Evolutionary conservation across 306 rosid genomes (phyloP).

Genomic region (Sicyos baderoa): DNA sequence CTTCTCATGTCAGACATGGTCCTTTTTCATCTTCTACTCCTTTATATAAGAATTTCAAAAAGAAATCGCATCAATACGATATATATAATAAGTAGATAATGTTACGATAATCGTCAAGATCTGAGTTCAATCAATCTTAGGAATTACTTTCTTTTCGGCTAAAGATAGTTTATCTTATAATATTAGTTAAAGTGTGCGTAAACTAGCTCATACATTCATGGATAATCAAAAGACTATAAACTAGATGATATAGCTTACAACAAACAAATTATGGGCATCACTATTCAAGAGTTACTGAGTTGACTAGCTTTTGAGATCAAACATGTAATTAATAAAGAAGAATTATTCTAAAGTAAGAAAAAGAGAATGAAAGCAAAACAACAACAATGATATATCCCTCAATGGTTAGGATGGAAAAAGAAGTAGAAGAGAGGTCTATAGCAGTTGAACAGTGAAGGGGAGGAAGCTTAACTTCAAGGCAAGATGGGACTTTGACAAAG

Average conservation of each 20-base stretch:
- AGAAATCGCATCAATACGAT: neutral
- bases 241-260: neutral
- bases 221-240: too few relatives aligned
- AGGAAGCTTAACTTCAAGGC: slow-evolving; percentile 68
- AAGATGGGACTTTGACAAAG: slow-evolving; percentile 35
- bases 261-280: neutral
- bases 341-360: neutral
- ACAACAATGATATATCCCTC: neutral
- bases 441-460: slow-evolving; percentile 33
- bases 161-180: too few relatives aligned
- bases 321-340: neutral
- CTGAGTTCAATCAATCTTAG: too few relatives aligned
- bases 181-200: too few relatives aligned
- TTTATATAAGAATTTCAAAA: neutral
- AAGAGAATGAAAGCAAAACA: neutral
- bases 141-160: too few relatives aligned
- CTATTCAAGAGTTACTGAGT: neutral
- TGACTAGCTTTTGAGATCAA: neutral
- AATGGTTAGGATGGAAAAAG: neutral
- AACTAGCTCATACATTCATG: too few relatives aligned
- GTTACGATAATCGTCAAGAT: too few relatives aligned
- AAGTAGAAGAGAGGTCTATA: slow-evolving; percentile 12
- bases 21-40: neutral
- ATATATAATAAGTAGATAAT: neutral
- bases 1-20: neutral